Conservation (phyloP, 2,329 filamentous ascomycete species). For the Cercospora canescens region DNA sequence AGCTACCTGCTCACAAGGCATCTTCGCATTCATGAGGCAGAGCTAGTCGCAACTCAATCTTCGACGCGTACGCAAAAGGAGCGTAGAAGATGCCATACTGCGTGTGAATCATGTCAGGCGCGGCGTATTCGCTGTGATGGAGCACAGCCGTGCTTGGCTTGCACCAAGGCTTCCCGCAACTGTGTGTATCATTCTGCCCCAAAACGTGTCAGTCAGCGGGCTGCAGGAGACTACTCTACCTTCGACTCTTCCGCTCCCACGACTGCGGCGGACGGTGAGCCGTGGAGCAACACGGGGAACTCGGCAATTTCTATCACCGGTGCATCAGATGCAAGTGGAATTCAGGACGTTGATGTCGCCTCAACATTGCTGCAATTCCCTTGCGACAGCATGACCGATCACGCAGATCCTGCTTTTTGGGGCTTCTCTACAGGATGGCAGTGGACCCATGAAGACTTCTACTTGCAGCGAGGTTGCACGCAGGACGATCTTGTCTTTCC, state of each 20-base stretch:
- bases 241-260: neutral
- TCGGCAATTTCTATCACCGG: neutral
- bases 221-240: neutral
- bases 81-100: constrained; percentile 20
- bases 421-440: constrained; percentile 14
- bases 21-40: constrained; percentile 14
- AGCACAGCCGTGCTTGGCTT: constrained; percentile 14
- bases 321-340: neutral
- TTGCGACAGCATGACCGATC: neutral
- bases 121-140: constrained; percentile 23
- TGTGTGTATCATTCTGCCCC: constrained; percentile 19
- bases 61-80: neutral
- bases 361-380: neutral
- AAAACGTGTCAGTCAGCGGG: constrained; percentile 19
- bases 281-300: neutral
- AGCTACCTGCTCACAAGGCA: constrained; percentile 17
- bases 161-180: constrained; percentile 9
- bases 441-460: constrained; percentile 19
- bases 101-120: constrained; percentile 19
- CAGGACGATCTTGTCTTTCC: neutral
- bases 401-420: neutral
- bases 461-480: constrained; percentile 5
- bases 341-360: neutral
- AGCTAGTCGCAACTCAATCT: constrained; percentile 10
- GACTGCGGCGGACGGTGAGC: neutral